Evolutionary conservation across 2,329 filamentous ascomycete genomes (phyloP), one percentile per base, ranked within the genome.

Genomic region (Talaromyces sp.): DNA sequence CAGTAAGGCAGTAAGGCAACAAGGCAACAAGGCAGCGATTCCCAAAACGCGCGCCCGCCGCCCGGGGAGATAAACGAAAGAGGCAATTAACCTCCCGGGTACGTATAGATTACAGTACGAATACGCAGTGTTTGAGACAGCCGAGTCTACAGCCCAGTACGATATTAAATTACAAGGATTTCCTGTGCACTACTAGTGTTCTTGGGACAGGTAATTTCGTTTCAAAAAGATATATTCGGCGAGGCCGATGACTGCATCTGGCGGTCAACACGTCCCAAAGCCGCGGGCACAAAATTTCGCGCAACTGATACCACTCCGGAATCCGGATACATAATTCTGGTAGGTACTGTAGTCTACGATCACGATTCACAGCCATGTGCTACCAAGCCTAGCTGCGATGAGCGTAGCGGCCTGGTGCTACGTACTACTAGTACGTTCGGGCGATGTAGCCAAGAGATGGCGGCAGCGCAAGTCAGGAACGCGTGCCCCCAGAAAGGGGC

Each of bases 401-500:
- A 19, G 38, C 38, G 38, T 43, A 43, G 38, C 17, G 14, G 17
- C 4, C 12, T 43, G 6, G 38, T 17, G 6, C 6, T 41, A 41
- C 11, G n/a, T n/a, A n/a, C n/a, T n/a, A n/a, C 26, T 19, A 11
- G 43, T n/a, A n/a, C n/a, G n/a, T n/a, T 24, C 27, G 27, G 8
- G 19, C n/a, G 21, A 24, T 46, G 43, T 24, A 10, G 43, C 43
- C 21, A 46, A 46, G 43, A 46, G 19, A 21, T 46, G 43, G 43
- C 24, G 43, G 43, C 43, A 54, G 24, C 54, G 38, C 60, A 62
- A 63, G 62, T 59, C 62, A 63, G 62, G 62, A 63, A 63, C 62
- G 62, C 57, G 62, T 62, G 51, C 46, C 56, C 14, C 14, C 48
- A n/a, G 17, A 52, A 52, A 52, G 48, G 48, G 48, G 48, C 48